Evolutionary conservation across 345 rosid species (phyloP).

Genomic region (thale cress (Arabidopsis thaliana)): TAIR10.1 NC_003076.8:20298001-20298500

Average conservation of each 20-base stretch:
- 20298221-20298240: constrained; percentile 96
- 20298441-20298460: constrained; percentile 84
- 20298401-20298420: constrained; percentile 65
- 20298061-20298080: constrained; percentile 64
- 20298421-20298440: constrained; percentile 88
- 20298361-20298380: constrained; percentile 89
- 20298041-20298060: constrained; percentile 97
- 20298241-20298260: constrained; percentile 96
- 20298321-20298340: constrained; percentile 78
- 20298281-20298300: constrained; percentile 90
- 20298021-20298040: constrained; percentile 75
- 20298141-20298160: constrained; percentile 98
- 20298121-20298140: constrained; percentile 73
- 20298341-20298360: constrained; percentile 88
- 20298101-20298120: constrained; percentile 74
- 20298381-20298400: constrained; percentile 98
- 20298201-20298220: constrained; percentile 96
- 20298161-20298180: constrained; percentile 92
- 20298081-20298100: constrained; percentile 84
- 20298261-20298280: constrained; percentile 95
- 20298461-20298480: constrained; percentile 97
- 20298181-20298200: constrained; percentile 88
- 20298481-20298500: constrained; percentile 74
- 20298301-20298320: constrained; percentile 92
- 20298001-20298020: constrained; percentile 73